Base-by-base conservation (phyloP, 306 rosid species). In the Trichosanthes cucumerina region DNA sequence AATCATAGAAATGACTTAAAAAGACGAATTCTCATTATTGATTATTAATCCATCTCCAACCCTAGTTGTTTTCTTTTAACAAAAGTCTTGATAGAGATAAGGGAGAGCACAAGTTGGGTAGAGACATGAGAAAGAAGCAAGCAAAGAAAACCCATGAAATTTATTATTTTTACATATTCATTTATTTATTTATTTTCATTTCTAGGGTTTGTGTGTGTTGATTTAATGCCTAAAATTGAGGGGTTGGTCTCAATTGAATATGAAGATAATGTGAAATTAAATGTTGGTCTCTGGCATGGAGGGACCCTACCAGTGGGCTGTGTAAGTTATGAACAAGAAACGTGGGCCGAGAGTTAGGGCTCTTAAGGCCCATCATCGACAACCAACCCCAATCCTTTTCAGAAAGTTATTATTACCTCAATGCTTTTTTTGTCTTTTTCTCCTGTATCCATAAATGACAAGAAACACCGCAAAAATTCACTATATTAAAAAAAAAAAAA, bases 161-260 rank as follows among this genome's bases (percentile, higher is more conserved):
- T 62, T n/a, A n/a, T n/a, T n/a, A n/a, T n/a, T n/a, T n/a, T n/a
- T 28, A 28, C 2, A 28, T 28, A 28, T 28, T 3, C 4, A 36
- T 4, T 4, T 36, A 36, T 36, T 4, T 36, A 36, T 36, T 3
- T 39, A 10, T 65, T 34, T 66, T n/a, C n/a, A 66, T n/a, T 49
- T 1, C 4, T 66, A 10, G 47, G 52, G 18, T 9, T 38, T 66
- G 24, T 64, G 41, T 64, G 41, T 3, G 5, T 36, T n/a, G 19
- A 38, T 66, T 66, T 19, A 66, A 69, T 72, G 59, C 56, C 14
- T 5, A 72, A 72, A 46, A 24, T 1, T 24, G 50, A 21, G 34
- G 76, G 76, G 76, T 70, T 70, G 76, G 76, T 70, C 57, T 21
- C 10, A 70, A 46, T 72, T 72, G 77, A 72, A 72, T 72, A 72